Base-by-base conservation (phyloP, 139 green algal genomes). In the Desmodesmus armatus region DNA sequence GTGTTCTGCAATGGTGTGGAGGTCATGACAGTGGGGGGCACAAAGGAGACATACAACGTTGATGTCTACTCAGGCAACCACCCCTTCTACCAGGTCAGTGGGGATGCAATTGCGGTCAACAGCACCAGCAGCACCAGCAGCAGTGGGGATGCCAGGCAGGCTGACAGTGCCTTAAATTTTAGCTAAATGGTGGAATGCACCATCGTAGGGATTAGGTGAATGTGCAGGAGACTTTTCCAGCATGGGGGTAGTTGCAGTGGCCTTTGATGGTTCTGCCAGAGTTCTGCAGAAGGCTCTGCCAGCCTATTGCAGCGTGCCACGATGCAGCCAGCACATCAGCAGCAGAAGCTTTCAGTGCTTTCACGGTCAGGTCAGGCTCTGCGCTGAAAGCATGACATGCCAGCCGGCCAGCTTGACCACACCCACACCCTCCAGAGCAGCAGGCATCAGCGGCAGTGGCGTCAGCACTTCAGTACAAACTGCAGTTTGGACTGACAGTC, bases 1-100 rank as follows among this genome's bases (percentile, higher is more conserved):
- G 95, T 98, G 7, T 93, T 97, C 41, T 99, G 97, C 96, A 99
- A 99, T 88, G 97, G 97, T n/a, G 95, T 98, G 87, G 93, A 98
- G 89, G 97, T 99, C 29, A 93, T 99, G 91, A 91, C 87, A 15
- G 89, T 96, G 15, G 93, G 92, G 62, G 97, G 97, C 81, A 98
- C 95, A 23, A 93, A 97, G 93, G 41, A 83, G 40, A 63, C 89
- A 25, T 98, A 98, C 91, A 94, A 95, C 82, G 97, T 99, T 43
- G 97, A 99, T 78, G 93, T 99, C 75, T 99, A 98, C 96, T 96
- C 90, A 7, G 97, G 97, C 53, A 99, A 99, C 91, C 96, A 99
- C 89, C 96, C 96, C 43, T 98, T 98, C 89, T 99, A 95, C 93
- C 92, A 96, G 92, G 69, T 53, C 25, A 31, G 66, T n/a, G 44